Base-by-base conservation (phyloP, 1,284 basidiomycete species). In the Leucoagaricus sp. region DNA sequence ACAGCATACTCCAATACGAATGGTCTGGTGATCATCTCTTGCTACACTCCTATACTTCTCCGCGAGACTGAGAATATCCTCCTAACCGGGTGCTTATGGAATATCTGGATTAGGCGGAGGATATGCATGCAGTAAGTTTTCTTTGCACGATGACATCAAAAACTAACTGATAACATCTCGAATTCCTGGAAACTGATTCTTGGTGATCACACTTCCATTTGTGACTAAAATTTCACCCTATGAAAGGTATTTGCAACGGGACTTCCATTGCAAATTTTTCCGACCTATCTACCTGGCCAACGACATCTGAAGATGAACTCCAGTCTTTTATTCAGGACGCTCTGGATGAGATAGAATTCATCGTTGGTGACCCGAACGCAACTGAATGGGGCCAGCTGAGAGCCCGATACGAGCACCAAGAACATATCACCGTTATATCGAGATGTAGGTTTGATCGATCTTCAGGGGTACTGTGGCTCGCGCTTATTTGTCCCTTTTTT, bases 81-180 rank as follows among this genome's bases (percentile, higher is more conserved):
- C n/a, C n/a, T n/a, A n/a, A n/a, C n/a, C 44, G 68, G 65, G 75
- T 76, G 17, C 67, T 76, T 5, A 55, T 78, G 55, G 76, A 78
- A 67, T 75, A 75, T 60, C 66, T 76, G 38, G 67, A 76, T 61
- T 77, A 74, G 69, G 69, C 67, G 23, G 68, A 73, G 62, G 72
- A 75, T 61, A 60, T 75, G 3, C 65, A 61, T 15, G 69, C 70
- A 65, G 67, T 69, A 59, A 66, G 67, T 9, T 68, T 69, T 44
- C 53, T 72, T 49, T 66, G 65, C 67, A 49, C 21, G n/a, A n/a
- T n/a, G n/a, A n/a, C n/a, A n/a, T n/a, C n/a, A n/a, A n/a, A n/a
- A n/a, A n/a, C n/a, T n/a, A n/a, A n/a, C n/a, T n/a, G n/a, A n/a
- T n/a, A n/a, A n/a, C n/a, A n/a, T n/a, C n/a, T n/a, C n/a, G n/a